phyloP scores from a whole-genome alignment of 1,284 basidiomycete species.

The Polyporus tsugae region DNA sequence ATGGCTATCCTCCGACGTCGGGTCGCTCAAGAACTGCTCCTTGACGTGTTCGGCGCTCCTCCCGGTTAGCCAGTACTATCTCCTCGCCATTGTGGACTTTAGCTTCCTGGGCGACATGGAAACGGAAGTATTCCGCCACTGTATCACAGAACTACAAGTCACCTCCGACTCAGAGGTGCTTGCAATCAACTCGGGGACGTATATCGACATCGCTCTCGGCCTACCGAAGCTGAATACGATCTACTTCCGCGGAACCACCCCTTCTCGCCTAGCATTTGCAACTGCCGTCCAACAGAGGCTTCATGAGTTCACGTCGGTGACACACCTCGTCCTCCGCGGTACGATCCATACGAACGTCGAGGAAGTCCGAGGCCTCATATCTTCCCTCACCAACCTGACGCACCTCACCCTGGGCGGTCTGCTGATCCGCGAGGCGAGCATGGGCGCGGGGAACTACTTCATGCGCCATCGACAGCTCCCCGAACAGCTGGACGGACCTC shows the following conservation, averaged over 20 bases:
- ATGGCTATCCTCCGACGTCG: background rate
- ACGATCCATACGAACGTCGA: conserved; percentile 5
- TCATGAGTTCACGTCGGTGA: conserved; percentile 2
- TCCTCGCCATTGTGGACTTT: conserved; percentile 7
- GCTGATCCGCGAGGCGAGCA: background rate
- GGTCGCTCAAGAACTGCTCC: conserved; percentile 8
- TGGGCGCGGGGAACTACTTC: conserved; percentile 1
- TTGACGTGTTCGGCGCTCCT: background rate
- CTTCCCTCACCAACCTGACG: conserved; percentile 3
- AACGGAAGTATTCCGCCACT: background rate
- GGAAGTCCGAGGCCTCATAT: background rate
- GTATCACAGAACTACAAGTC: conserved; percentile 1
- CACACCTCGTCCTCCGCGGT: background rate
- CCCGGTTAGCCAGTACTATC: conserved; percentile 1
- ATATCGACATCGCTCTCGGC: background rate
- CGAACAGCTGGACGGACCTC: conserved; percentile 1
- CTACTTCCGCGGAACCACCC: conserved; percentile 1
- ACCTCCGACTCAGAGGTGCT: background rate
- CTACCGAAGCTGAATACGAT: conserved; percentile 7
- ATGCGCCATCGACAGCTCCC: background rate
- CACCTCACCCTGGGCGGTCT: conserved; percentile 4
- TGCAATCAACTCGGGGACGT: background rate
- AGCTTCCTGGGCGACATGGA: background rate
- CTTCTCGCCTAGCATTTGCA: background rate
- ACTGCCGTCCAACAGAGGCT: background rate